Percentiles rank a stretch among this genome's conserved stretches.
phyloP scores from a whole-genome alignment of 2,329 filamentous ascomycete species.

The Hypoxylon rubiginosum region DNA sequence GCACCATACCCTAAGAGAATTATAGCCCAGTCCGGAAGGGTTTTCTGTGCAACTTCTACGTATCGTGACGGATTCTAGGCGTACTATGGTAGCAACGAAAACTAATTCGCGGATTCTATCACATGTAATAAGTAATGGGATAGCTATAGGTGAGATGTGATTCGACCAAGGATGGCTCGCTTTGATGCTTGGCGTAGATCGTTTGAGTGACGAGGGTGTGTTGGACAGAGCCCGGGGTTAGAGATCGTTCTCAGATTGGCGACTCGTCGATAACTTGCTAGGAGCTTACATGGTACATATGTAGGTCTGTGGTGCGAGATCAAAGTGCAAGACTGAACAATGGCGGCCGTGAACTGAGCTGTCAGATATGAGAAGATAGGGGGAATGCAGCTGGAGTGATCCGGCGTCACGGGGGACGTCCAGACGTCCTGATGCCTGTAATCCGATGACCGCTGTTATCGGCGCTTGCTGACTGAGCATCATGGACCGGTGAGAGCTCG shows the following conservation, averaged over 20 bases:
- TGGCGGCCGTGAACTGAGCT: slow-evolving; percentile 3
- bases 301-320: slow-evolving; percentile 27
- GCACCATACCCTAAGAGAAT: slow-evolving; percentile 9
- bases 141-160: slow-evolving; percentile 32
- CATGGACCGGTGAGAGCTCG: slow-evolving; percentile 7
- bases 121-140: slow-evolving; percentile 33
- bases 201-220: slow-evolving; percentile 31
- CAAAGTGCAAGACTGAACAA: slow-evolving; percentile 24
- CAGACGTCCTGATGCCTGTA: slow-evolving; percentile 3
- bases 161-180: slow-evolving; percentile 34
- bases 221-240: slow-evolving; percentile 31
- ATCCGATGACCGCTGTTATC: slow-evolving; percentile 1
- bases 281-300: not conserved
- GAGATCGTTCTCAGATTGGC: slow-evolving; percentile 32
- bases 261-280: slow-evolving; percentile 9
- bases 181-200: slow-evolving; percentile 41
- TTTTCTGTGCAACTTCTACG: slow-evolving; percentile 25
- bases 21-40: slow-evolving; percentile 37
- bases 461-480: slow-evolving; percentile 9
- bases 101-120: slow-evolving; percentile 26
- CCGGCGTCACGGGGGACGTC: not conserved
- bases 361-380: slow-evolving; percentile 11
- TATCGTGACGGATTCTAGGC: slow-evolving; percentile 30
- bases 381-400: slow-evolving; percentile 8
- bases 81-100: slow-evolving; percentile 16